Evolutionary conservation across 305 asterid species (phyloP), one percentile per base, ranked within the genome.

Genomic region (Euphrasia arctica): DNA sequence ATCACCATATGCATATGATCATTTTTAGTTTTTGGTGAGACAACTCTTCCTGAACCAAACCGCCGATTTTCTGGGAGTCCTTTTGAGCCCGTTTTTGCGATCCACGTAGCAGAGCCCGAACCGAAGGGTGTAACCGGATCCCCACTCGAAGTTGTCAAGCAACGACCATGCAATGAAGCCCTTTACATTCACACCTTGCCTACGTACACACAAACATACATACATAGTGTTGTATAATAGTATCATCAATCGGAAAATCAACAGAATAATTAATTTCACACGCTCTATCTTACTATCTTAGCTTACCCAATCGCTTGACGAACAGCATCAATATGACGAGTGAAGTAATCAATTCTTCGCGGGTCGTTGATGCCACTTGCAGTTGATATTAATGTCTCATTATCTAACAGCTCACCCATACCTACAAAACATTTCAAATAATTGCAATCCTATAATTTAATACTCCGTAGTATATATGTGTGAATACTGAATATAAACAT

Each of bases 331-430:
- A 85, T 72, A 64, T 86, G 90, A 15, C 77, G 62, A 27, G 11
- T 70, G 68, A 74, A 80, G 59, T 81, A 83, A 39, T 75, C 64
- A 27, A 76, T 70, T 65, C 90, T 73, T 4, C 75, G 83, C 12
- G 72, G 70, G 42, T 86, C 90, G 0, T 67, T 45, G 7, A 51
- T 66, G 4, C 39, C 65, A 3, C 73, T 31, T 64, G 63, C 12
- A 25, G 27, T 25, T 25, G 27, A 25, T 25, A 25, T 25, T 2
- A 70, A 31, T 3, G 67, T 64, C 6, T 32, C 72, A 42, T 58
- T 80, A 25, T 64, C 36, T 32, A 25, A 25, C 27, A 25, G 5
- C 9, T 57, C 62, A n/a, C 62, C 62, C 45, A 57, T 31, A 3
- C 62, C 62, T 57, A 31, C 32, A 29, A 25, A 25, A 25, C 27